Conservation (phyloP, 2,329 filamentous ascomycete genomes). For the Davidsoniella eucalypti region DNA sequence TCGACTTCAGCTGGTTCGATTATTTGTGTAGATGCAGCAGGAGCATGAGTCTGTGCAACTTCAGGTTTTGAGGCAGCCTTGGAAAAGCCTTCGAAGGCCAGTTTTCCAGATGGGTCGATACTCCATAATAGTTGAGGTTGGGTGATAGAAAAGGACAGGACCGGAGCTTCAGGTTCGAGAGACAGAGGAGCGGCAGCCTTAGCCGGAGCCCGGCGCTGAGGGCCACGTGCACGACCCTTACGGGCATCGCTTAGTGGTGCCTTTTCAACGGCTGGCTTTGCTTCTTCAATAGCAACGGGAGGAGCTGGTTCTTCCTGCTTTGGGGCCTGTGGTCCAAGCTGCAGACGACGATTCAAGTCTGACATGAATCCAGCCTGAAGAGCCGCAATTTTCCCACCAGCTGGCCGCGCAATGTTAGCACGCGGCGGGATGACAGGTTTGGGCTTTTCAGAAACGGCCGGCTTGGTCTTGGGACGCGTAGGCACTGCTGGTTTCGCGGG, state of each 20-base stretch:
- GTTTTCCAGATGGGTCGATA: slow-evolving; percentile 31
- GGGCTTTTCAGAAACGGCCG: slow-evolving; percentile 39
- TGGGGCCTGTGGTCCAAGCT: slow-evolving; percentile 64
- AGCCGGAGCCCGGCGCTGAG: slow-evolving; percentile 55
- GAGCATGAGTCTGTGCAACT: background rate
- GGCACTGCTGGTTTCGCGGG: slow-evolving; percentile 18
- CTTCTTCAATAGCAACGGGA: slow-evolving; percentile 33
- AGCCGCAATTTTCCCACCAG: slow-evolving; percentile 74
- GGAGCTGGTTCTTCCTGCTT: slow-evolving; percentile 51
- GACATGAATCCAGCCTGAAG: slow-evolving; percentile 85
- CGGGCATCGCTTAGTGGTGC: slow-evolving; percentile 68
- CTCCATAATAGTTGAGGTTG: slow-evolving; percentile 33
- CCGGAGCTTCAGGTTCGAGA: slow-evolving; percentile 18
- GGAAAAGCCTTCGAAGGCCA: slow-evolving; percentile 23
- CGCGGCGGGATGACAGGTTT: slow-evolving; percentile 65
- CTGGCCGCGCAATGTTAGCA: slow-evolving; percentile 35
- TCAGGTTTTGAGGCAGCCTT: background rate
- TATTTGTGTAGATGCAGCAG: background rate
- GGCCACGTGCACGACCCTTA: slow-evolving; percentile 79
- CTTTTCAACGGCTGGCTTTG: slow-evolving; percentile 37
- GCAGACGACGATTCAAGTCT: slow-evolving; percentile 78
- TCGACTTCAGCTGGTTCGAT: background rate
- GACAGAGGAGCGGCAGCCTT: slow-evolving; percentile 26
- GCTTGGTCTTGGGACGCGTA: slow-evolving; percentile 37
- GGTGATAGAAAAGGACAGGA: slow-evolving; percentile 29